Base-by-base conservation (phyloP, 2,329 filamentous ascomycete genomes). In the Chaetomiaceae sp. region DNA sequence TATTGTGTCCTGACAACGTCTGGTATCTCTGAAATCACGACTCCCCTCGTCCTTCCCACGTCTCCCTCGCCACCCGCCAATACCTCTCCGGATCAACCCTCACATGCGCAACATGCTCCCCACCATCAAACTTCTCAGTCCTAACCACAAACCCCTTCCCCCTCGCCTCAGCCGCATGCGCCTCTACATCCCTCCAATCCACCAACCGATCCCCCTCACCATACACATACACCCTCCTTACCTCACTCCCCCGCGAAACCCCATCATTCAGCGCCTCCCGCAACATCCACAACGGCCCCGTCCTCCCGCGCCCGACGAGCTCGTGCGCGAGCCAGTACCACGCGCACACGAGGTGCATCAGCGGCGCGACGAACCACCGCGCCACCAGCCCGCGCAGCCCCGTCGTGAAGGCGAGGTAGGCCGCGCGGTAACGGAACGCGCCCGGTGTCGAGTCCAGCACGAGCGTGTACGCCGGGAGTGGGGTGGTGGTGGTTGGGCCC, bases 191-290 rank as follows among this genome's bases (percentile, higher is more conserved):
- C 7, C 54, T 57, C 62, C 66, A 73, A 2, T 67, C 63, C 5
- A 82, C 72, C 54, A 80, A 66, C 31, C 58, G 52, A 58, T 82
- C 79, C 2, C 63, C 69, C 31, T 69, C 66, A 10, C 74, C 72
- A 53, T 79, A 82, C 16, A 81, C 55, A 54, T 81, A 82, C n/a
- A 70, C 65, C 31, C 78, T 67, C 17, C 70, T 65, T 4, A 66
- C 66, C 62, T 78, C 75, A 10, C 27, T 35, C 25, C 19, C 16
- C 35, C 39, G 16, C 46, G 31, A 3, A 23, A 5, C 19, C 12
- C n/a, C 42, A 3, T 56, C 51, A 17, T 60, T 57, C n/a, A 59
- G 52, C 30, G 14, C 55, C 9, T 9, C 17, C 31, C 42, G 42
- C 17, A 54, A 8, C 20, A 7, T 7, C n/a, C 21, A 53, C 35